Base-by-base conservation (phyloP, 2,329 filamentous ascomycete genomes). In the Fusarium hainanense region DNA sequence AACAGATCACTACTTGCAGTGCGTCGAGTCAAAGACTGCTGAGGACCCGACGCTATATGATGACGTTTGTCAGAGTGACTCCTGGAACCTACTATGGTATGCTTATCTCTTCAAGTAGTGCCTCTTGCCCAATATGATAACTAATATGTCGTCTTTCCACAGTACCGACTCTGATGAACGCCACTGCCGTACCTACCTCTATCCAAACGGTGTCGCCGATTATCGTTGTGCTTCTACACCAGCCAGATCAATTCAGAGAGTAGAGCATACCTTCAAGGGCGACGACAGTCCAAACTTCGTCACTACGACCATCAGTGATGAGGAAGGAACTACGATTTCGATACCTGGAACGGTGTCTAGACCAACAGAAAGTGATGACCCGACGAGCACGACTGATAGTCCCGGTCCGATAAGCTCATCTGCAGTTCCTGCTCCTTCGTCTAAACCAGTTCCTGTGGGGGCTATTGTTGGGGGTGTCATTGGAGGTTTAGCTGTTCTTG, bases 321-420 rank as follows among this genome's bases (percentile, higher is more conserved):
- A 20, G 7, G 18, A 32, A 3, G 9, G 13, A 13, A 4, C 21
- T 5, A 1, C 20, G 8, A 8, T 12, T 4, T 21, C 21, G 7
- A 3, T 11, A 10, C 9, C 27, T 11, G 10, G 4, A 13, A 20
- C 8, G 0, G 3, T 16, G 1, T 21, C 21, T 7, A n/a, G 21
- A 1, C 3, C 2, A 3, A 6, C 8, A 1, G 1, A 10, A n/a
- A 40, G 2, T 5, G 1, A 9, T 18, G 42, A 21, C 4, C 6
- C 30, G 4, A 13, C 34, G n/a, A n/a, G 12, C 7, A 4, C 49
- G 8, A 11, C 34, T 11, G 34, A 11, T 7, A 6, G 2, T 37
- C 10, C 34, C 11, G 34, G 10, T 7, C 9, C 34, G 9, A 55
- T 49, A 13, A 41, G n/a, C 6, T 21, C 55, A 14, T 55, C 55